Percentiles rank a stretch among this genome's conserved stretches.
Evolutionary conservation across 176 grass and related monocot species (phyloP).

Genomic region (Lolium multiflorum): DNA sequence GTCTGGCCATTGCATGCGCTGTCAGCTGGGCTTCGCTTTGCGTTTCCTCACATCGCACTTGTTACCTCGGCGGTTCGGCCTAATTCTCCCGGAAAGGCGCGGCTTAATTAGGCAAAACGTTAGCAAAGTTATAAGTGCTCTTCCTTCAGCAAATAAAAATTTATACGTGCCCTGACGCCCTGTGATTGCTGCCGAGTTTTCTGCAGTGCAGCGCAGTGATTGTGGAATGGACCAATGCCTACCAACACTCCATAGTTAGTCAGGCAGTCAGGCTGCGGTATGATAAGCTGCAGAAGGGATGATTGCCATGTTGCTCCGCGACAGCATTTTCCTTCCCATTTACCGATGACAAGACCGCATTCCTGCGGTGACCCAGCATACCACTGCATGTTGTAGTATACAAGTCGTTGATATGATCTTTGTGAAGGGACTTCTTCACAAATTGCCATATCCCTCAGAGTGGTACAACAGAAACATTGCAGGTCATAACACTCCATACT

Average conservation of each 20-base stretch:
- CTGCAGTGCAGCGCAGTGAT: not conserved
- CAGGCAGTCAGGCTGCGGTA: not conserved
- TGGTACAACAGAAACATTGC: too few relatives aligned
- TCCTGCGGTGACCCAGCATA: too few relatives aligned
- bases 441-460: too few relatives aligned
- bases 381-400: too few relatives aligned
- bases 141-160: too few relatives aligned
- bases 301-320: not conserved
- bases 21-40: not conserved
- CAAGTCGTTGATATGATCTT: too few relatives aligned
- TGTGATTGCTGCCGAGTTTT: not conserved
- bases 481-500: too few relatives aligned
- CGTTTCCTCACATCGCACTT: not conserved
- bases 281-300: not conserved
- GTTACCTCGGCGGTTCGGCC: not conserved
- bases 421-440: too few relatives aligned
- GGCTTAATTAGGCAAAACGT: not conserved
- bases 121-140: too few relatives aligned
- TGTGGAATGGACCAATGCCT: not conserved
- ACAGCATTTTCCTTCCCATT: not conserved
- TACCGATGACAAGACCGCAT: too few relatives aligned
- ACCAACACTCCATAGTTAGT: not conserved
- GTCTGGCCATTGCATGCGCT: not conserved
- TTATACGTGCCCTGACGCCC: too few relatives aligned
- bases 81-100: constrained; percentile 33